Evolutionary conservation across 1,139 yeast genomes (phyloP).

Genomic region (Nadsonia commutata): DNA sequence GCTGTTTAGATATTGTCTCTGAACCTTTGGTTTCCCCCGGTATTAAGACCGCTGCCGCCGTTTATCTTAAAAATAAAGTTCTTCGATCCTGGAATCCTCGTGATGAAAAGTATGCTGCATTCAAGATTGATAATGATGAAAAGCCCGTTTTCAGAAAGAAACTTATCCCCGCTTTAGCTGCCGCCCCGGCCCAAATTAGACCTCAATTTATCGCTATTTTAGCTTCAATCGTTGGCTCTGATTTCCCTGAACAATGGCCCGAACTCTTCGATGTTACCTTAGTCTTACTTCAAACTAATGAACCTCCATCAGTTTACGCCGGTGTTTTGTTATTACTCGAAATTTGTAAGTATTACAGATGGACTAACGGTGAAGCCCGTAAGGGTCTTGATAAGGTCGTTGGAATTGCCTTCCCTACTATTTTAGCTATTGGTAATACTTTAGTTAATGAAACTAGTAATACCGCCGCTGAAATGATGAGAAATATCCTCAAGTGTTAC

Average conservation of each 20-base stretch:
- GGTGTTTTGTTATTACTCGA: conserved; percentile 70
- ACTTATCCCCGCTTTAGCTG: conserved; percentile 33
- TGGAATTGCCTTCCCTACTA: conserved; percentile 49
- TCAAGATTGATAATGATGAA: conserved; percentile 48
- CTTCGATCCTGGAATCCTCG: conserved; percentile 45
- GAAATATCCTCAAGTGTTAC: conserved; percentile 60
- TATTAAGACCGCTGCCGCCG: conserved; percentile 68
- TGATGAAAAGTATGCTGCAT: conserved; percentile 19
- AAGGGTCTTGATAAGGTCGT: conserved; percentile 46
- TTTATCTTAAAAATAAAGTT: conserved; percentile 71
- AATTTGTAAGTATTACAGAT: conserved; percentile 58
- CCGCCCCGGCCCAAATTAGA: conserved; percentile 27
- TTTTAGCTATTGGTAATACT: conserved; percentile 50
- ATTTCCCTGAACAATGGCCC: conserved; percentile 64
- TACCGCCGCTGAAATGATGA: conserved; percentile 59
- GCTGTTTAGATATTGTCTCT: conserved; percentile 65
- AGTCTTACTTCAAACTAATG: conserved; percentile 39
- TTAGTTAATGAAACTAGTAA: conserved; percentile 32
- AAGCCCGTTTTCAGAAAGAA: conserved; percentile 56
- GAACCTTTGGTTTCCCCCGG: conserved; percentile 38
- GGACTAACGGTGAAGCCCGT: conserved; percentile 54
- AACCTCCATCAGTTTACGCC: conserved; percentile 48
- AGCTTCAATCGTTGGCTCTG: conserved; percentile 46
- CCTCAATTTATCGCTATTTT: conserved; percentile 62
- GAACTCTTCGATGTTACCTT: conserved; percentile 44